Base-by-base conservation (phyloP, 2,329 filamentous ascomycete genomes). In the Xylaria sp. region DNA sequence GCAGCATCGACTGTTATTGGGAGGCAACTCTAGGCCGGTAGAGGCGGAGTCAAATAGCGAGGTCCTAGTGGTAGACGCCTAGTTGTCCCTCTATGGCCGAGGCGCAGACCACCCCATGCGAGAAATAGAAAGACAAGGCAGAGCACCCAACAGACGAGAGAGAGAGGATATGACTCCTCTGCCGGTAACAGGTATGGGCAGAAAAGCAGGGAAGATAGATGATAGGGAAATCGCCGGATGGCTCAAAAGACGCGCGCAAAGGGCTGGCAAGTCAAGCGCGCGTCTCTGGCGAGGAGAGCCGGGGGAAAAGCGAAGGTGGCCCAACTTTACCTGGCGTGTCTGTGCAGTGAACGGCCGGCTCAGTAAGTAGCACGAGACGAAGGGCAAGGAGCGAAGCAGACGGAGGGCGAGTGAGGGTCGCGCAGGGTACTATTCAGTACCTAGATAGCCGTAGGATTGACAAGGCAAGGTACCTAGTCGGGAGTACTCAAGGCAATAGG, bases 231-330 rank as follows among this genome's bases (percentile, higher is more conserved):
- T 70, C 68, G 67, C 71, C 68, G 71, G 68, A 70, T 37, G 68
- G 67, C 47, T 63, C 57, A 49, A 68, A 71, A 73, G 70, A 72
- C 67, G 67, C 70, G 70, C 70, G 70, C 70, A 69, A 72, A 69
- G 62, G 58, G 57, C 58, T 59, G 62, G 17, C 44, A 61, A 57
- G 66, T 56, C 75, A 76, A 75, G 75, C 75, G 75, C 75, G 75
- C 73, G 75, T 75, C 72, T 76, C 72, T 63, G 60, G 44, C 40
- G 51, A 67, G 54, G 65, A 62, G 60, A 70, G 64, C 66, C 68
- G 64, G 67, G 62, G 58, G 40, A 54, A 67, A 70, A 68, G 66
- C 64, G 66, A 71, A 54, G 31, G 67, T 66, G 67, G 68, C 66
- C 71, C 67, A 68, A 62, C 40, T 72, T 66, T 72, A 59, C 52